These are phyloP conservation scores for Cyclotella baltica DNA, from an alignment of 108 stramenopile species.

Conservation along the genomic window DNA sequence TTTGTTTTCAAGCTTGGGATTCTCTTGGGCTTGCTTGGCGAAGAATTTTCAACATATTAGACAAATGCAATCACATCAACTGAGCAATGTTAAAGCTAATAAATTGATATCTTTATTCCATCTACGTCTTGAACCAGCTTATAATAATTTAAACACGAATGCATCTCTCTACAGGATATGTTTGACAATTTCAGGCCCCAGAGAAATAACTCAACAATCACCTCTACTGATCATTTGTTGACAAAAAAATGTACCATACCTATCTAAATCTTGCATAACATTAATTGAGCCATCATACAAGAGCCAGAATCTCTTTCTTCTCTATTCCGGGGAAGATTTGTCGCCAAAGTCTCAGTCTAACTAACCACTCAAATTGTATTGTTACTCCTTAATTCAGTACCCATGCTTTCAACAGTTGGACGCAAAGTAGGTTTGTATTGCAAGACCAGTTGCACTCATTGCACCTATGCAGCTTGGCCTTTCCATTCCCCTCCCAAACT, in stretches of 20 bases:
- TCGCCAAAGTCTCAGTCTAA: conserved; percentile 5
- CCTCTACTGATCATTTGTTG: no score
- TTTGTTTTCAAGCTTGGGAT: conserved; percentile 1
- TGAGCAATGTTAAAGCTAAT: neutral
- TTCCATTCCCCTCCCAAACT: neutral
- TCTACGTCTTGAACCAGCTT: neutral
- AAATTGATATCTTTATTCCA: neutral
- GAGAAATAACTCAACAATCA: neutral
- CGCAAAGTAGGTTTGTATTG: conserved; percentile 38
- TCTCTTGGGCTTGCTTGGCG: conserved; percentile 1
- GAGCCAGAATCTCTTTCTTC: conserved; percentile 28
- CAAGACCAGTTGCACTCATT: conserved; percentile 10
- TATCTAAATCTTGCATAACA: neutral
- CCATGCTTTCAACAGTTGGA: conserved; percentile 26
- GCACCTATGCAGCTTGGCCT: neutral
- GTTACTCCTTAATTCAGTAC: conserved; percentile 28
- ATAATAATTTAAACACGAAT: no score
- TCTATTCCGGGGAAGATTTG: conserved; percentile 6
- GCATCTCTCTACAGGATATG: no score
- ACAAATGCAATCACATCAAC: no score
- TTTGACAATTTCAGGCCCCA: no score
- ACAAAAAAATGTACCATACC: no score
- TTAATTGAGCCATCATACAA: conserved; percentile 8
- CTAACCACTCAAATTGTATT: conserved; percentile 27
- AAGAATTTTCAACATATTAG: no score